A percentile compares a stretch with the other conserved stretches of the same genome.
Evolutionary conservation across 2,329 filamentous ascomycete species (phyloP).

Genomic region (Tolypocladium ovalisporum): DNA sequence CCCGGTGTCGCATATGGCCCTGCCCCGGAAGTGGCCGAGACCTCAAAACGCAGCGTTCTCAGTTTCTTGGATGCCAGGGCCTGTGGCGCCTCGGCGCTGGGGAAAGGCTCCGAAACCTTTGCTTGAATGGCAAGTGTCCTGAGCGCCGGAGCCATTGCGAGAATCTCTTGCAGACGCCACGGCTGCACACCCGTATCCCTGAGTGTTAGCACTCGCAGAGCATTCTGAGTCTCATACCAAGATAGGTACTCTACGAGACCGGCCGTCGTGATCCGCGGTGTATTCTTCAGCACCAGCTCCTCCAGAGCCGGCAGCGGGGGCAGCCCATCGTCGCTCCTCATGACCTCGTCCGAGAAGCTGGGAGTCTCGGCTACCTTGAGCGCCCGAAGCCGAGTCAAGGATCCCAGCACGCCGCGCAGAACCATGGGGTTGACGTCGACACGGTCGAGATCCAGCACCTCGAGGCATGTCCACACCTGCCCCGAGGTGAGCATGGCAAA

Average conservation of each 20-base stretch:
- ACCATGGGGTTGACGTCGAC: slow-evolving; percentile 60
- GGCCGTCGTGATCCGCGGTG: slow-evolving; percentile 57
- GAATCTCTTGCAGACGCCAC: slow-evolving; percentile 46
- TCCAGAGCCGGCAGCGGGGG: slow-evolving; percentile 66
- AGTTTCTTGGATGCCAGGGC: slow-evolving; percentile 60
- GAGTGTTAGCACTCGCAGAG: slow-evolving; percentile 59
- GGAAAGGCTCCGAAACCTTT: slow-evolving; percentile 38
- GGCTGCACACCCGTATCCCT: slow-evolving; percentile 60
- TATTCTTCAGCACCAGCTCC: slow-evolving; percentile 61
- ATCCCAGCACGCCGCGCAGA: slow-evolving; percentile 59
- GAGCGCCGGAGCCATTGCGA: slow-evolving; percentile 46
- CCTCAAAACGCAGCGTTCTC: slow-evolving; percentile 69
- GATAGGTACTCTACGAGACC: slow-evolving; percentile 62
- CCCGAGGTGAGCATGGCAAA: slow-evolving; percentile 59
- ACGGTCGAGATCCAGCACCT: slow-evolving; percentile 59
- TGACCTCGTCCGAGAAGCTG: slow-evolving; percentile 67
- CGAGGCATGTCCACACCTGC: slow-evolving; percentile 57
- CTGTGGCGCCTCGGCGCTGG: slow-evolving; percentile 35
- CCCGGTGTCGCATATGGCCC: slow-evolving; percentile 47
- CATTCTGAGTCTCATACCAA: slow-evolving; percentile 43
- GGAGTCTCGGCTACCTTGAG: slow-evolving; percentile 62
- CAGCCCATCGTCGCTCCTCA: slow-evolving; percentile 53
- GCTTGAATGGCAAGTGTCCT: slow-evolving; percentile 44
- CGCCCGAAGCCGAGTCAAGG: slow-evolving; percentile 56
- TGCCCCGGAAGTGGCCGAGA: slow-evolving; percentile 48